Evolutionary conservation across 148 eudicot species (phyloP), one percentile per base, ranked within the genome.

Genomic region (Chenopodium quinoa): DNA sequence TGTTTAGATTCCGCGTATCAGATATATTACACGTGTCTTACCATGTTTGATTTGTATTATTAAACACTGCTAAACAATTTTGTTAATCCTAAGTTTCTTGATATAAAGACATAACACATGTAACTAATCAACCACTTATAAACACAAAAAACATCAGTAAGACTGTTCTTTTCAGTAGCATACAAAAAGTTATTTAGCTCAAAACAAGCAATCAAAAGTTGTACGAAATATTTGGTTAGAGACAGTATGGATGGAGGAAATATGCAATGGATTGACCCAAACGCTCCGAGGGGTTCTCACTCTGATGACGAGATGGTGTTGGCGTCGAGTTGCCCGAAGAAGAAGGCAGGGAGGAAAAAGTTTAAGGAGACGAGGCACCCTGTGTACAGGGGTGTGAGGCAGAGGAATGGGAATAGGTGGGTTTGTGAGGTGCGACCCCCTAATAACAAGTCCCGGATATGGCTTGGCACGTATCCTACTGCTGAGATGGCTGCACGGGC

Each of bases 341-440:
- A 88, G 80, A 58, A 83, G 14, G 88, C 91, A 0, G 91, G 91
- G 19, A 76, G 93, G 82, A 91, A 83, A 78, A 90, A 85, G 88
- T 86, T 90, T 58, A 83, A 85, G 88, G 92, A 90, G 87, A 90
- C 92, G 3, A 81, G 92, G 69, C 90, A 90, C 80, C 92, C 90
- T 1, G 88, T 90, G 2, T 90, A 86, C 83, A 85, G 90, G 70
- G 92, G 90, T 25, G 87, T 90, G n/a, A 80, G 91, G 47, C 81
- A 78, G 78, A 81, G 91, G 83, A 86, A 89, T 73, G 84, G 83
- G 50, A 78, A 84, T 46, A 77, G 81, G 52, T 89, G 93, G 93
- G 93, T 91, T 29, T 91, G 91, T 31, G 91, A 91, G 85, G 74
- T 91, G 0, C 82, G 93, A 6, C 79, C 89, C 8, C 91, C 93